phyloP scores from a whole-genome alignment of 78 protist genomes.

The Dictyostelium purpureum region DNA sequence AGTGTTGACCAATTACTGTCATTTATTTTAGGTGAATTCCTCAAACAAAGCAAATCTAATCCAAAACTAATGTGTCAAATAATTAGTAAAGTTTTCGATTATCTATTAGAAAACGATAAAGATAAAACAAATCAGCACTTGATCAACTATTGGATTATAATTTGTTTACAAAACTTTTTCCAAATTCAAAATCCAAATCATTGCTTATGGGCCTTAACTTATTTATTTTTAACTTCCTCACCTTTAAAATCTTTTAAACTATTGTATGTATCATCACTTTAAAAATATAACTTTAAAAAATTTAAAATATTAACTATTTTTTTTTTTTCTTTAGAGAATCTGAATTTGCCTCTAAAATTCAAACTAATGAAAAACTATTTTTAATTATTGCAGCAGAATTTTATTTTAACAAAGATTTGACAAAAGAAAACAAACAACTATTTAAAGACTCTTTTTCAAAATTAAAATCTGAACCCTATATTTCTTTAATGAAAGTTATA shows the following conservation, averaged over 20 bases:
- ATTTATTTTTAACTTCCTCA: constrained; percentile 49
- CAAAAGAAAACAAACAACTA: constrained; percentile 33
- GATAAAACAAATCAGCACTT: constrained; percentile 23
- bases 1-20: constrained; percentile 69
- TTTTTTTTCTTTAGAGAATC: background rate
- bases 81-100: constrained; percentile 23
- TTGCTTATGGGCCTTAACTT: constrained; percentile 65
- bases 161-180: constrained; percentile 76
- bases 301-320: background rate
- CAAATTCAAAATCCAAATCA: constrained; percentile 73
- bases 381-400: constrained; percentile 58
- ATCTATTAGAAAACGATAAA: constrained; percentile 18
- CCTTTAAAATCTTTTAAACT: constrained; percentile 49
- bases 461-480: constrained; percentile 19
- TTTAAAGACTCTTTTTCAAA: constrained; percentile 39
- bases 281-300: background rate
- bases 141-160: constrained; percentile 61
- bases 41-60: constrained; percentile 67
- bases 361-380: constrained; percentile 58
- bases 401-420: constrained; percentile 9
- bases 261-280: constrained; percentile 10
- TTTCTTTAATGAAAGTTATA: constrained; percentile 19
- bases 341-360: constrained; percentile 63
- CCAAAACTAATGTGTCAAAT: constrained; percentile 73
- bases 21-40: constrained; percentile 69